Conservation (phyloP, 2,329 filamentous ascomycete species). For the Verticillium tricorpus region DNA sequence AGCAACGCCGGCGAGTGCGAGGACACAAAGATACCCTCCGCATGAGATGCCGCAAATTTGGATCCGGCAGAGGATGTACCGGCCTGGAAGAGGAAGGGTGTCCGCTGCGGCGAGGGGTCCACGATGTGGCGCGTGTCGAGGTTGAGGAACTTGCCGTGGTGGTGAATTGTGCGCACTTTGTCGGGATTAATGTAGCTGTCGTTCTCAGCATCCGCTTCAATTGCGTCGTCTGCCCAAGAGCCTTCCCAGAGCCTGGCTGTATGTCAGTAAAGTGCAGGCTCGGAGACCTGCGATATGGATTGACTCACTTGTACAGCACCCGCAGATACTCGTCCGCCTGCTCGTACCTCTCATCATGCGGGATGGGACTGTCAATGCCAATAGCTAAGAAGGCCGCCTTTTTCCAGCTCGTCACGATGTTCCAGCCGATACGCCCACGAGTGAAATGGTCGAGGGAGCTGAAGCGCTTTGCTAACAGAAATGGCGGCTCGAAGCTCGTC, state of each 20-base stretch:
- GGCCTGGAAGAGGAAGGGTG: conserved; percentile 54
- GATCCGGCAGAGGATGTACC: conserved; percentile 55
- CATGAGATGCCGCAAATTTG: conserved; percentile 51
- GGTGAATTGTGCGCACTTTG: conserved; percentile 56
- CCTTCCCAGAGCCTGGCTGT: conserved; percentile 43
- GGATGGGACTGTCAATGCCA: conserved; percentile 50
- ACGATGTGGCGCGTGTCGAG: conserved; percentile 37
- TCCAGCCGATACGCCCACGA: conserved; percentile 58
- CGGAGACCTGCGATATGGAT: no score
- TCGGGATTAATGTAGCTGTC: conserved; percentile 55
- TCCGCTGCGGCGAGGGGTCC: conserved; percentile 52
- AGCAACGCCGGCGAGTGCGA: conserved; percentile 45
- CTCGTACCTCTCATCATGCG: conserved; percentile 57
- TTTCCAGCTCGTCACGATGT: conserved; percentile 57
- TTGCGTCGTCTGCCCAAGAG: conserved; percentile 54
- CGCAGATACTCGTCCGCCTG: conserved; percentile 59
- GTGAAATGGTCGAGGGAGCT: conserved; percentile 61
- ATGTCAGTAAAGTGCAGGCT: neutral
- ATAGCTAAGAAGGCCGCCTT: conserved; percentile 61
- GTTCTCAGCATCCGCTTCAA: conserved; percentile 45
- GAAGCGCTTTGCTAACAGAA: conserved; percentile 57
- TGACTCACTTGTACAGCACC: conserved; percentile 54
- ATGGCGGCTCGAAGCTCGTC: conserved; percentile 59
- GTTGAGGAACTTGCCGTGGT: conserved; percentile 24
- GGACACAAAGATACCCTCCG: conserved; percentile 57